phyloP scores from a whole-genome alignment of 2,329 filamentous ascomycete genomes.

The Cladosporium phlei region DNA sequence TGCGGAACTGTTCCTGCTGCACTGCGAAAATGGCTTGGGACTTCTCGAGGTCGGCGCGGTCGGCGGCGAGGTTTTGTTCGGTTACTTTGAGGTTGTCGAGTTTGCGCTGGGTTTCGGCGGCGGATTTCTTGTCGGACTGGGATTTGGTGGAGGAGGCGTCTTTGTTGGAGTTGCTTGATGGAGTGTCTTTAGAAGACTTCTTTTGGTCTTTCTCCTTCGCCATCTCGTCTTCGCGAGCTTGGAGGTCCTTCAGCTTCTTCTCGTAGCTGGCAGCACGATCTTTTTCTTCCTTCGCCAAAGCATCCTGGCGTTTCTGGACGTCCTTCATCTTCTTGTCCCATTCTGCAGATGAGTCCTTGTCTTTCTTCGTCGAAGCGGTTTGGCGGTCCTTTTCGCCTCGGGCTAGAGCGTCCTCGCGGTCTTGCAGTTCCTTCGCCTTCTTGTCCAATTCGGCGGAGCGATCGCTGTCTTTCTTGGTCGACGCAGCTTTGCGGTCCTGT shows the following conservation, averaged over 20 bases:
- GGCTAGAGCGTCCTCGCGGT: slow-evolving; percentile 1
- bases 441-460: not conserved
- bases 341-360: not conserved
- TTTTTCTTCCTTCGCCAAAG: slow-evolving; percentile 1
- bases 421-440: slow-evolving; percentile 3
- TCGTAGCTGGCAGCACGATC: slow-evolving; percentile 1
- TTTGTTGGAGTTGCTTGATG: not conserved
- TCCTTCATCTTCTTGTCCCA: slow-evolving; percentile 4
- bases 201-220: slow-evolving; percentile 6
- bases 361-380: not conserved
- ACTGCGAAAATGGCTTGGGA: slow-evolving; percentile 2
- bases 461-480: not conserved
- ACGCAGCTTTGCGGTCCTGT: slow-evolving; percentile 4
- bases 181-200: not conserved
- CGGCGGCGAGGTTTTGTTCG: not conserved
- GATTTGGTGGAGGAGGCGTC: not conserved
- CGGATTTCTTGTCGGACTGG: not conserved
- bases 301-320: not conserved
- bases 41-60: slow-evolving; percentile 3
- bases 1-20: slow-evolving; percentile 1
- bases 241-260: slow-evolving; percentile 11
- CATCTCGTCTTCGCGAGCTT: slow-evolving; percentile 5
- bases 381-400: slow-evolving; percentile 7
- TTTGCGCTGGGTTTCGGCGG: slow-evolving; percentile 4
- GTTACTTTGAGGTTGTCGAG: slow-evolving; percentile 7